Percentiles rank a stretch among this genome's conserved stretches.
These are phyloP conservation scores for Haematococcus sp. DNA, from an alignment of 139 green algal species.

Conservation along the genomic window DNA sequence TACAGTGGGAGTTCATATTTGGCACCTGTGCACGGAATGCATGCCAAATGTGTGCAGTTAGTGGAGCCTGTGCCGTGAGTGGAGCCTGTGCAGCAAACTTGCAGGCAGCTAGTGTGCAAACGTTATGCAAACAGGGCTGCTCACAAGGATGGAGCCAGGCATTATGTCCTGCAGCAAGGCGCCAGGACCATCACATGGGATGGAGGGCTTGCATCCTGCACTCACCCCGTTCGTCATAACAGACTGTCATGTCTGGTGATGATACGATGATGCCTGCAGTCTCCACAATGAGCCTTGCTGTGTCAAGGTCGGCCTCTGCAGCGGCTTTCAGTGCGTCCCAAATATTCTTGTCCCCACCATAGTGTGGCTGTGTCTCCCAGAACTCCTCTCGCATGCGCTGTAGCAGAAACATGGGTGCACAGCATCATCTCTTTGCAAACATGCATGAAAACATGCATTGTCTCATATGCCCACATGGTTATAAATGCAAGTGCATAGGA, in stretches of 20 bases:
- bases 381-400: conserved; percentile 80
- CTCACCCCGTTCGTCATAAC: conserved; percentile 79
- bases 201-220: background rate
- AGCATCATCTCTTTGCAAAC: too few relatives aligned
- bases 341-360: conserved; percentile 72
- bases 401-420: conserved; percentile 2
- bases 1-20: conserved; percentile 52
- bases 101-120: background rate
- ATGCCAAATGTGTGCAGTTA: too few relatives aligned
- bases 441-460: too few relatives aligned
- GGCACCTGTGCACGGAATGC: conserved; percentile 27
- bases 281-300: conserved; percentile 66
- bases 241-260: conserved; percentile 68
- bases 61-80: background rate
- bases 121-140: background rate
- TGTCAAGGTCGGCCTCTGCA: conserved; percentile 56
- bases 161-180: background rate
- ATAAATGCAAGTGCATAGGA: too few relatives aligned
- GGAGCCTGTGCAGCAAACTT: background rate
- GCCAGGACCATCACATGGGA: too few relatives aligned
- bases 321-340: conserved; percentile 79
- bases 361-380: conserved; percentile 89
- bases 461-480: too few relatives aligned
- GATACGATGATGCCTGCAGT: conserved; percentile 80
- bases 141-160: background rate